Conservation (phyloP, 2,329 filamentous ascomycete species). For the Venturiaceae sp. region DNA sequence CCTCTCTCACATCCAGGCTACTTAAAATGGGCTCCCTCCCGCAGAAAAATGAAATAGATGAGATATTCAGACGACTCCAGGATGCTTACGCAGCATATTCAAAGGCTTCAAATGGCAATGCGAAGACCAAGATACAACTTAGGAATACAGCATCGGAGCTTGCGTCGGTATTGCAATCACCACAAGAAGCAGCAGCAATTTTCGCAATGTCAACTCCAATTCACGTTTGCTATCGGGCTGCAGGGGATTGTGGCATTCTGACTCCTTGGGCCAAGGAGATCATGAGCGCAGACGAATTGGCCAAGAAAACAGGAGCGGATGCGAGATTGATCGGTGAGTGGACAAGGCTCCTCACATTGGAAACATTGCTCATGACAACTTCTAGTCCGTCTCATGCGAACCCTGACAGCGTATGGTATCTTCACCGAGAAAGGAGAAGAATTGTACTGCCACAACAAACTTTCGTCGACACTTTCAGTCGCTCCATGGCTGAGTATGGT, state of each 20-base stretch:
- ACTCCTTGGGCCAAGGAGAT: background rate
- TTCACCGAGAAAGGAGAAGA: background rate
- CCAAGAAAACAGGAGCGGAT: background rate
- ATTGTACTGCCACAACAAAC: background rate
- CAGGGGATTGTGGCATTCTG: background rate
- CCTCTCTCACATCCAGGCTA: too few relatives aligned
- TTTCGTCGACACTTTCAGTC: background rate
- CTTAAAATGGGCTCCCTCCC: too few relatives aligned
- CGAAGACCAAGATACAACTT: background rate
- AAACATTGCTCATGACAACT: background rate
- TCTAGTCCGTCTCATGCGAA: background rate
- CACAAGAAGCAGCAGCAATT: background rate
- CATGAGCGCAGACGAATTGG: background rate
- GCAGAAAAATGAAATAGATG: slow-evolving; percentile 26
- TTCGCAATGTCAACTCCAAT: background rate
- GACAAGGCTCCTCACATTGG: background rate
- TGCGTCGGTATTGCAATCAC: background rate
- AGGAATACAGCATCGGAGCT: background rate
- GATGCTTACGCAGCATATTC: background rate
- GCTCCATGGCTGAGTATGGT: background rate
- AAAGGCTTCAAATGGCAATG: too few relatives aligned
- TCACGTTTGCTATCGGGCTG: background rate
- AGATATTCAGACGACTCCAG: background rate
- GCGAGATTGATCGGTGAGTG: background rate
- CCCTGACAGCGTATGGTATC: background rate